Percentiles rank a stretch among this genome's conserved stretches.
Conservation (phyloP, 192 early-diverging fungal species). For the Umbelopsis sp. region DNA sequence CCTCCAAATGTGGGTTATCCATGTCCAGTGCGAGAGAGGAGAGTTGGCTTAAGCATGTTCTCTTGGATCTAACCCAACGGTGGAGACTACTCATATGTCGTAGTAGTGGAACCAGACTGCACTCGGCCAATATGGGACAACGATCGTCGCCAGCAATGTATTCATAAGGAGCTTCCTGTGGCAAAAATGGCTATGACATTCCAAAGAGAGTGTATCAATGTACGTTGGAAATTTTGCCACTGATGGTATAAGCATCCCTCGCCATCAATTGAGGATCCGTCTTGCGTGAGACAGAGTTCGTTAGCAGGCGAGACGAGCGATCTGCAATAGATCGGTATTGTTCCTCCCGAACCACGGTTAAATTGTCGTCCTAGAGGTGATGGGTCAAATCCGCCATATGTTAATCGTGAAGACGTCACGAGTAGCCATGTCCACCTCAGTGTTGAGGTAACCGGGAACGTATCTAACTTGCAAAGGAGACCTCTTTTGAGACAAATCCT, state of each 20-base stretch:
- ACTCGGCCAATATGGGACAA: background rate
- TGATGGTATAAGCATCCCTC: constrained; percentile 21
- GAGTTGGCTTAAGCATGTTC: background rate
- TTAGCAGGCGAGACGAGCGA: background rate
- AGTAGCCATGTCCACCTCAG: background rate
- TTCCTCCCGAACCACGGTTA: background rate
- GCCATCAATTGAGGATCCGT: background rate
- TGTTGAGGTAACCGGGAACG: background rate
- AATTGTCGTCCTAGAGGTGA: background rate
- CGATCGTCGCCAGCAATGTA: constrained; percentile 14
- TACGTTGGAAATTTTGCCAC: constrained; percentile 21
- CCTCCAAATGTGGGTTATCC: background rate
- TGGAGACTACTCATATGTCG: background rate
- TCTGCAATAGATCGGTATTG: constrained; percentile 21
- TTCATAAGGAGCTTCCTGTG: constrained; percentile 23
- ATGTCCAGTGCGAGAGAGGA: constrained; percentile 1
- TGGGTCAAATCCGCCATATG: too few species aligned
- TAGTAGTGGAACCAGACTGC: background rate
- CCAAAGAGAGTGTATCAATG: constrained; percentile 33
- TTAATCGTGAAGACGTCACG: background rate
- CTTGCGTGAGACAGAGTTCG: constrained; percentile 26
- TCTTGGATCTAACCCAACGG: constrained; percentile 1
- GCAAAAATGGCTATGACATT: constrained; percentile 24
- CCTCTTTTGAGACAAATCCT: background rate
- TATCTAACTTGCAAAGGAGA: background rate